Evolutionary conservation across 768 basidiomycete genomes (phyloP).

Genomic region (Arthromyces matolae): DNA sequence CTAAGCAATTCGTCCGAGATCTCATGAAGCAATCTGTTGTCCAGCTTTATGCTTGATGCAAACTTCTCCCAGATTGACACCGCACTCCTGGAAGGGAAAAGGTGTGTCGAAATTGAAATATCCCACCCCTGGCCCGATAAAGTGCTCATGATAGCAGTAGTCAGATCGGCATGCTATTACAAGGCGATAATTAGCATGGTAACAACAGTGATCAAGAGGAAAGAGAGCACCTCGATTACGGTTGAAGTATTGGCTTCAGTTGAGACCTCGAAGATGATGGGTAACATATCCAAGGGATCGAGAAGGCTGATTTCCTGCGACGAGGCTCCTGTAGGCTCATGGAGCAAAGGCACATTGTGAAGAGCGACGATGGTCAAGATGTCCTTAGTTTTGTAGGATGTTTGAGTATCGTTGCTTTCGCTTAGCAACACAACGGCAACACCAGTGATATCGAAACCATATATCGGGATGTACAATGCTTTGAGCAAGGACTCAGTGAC

Average conservation of each 20-base stretch:
- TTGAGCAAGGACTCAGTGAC: slow-evolving; percentile 53
- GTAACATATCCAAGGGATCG: slow-evolving; percentile 54
- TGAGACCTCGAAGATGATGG: slow-evolving; percentile 34
- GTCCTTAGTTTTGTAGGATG: slow-evolving; percentile 28
- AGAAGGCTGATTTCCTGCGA: slow-evolving; percentile 44
- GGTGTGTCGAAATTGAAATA: slow-evolving; percentile 17
- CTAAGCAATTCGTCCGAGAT: slow-evolving; percentile 47
- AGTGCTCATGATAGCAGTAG: slow-evolving; percentile 20
- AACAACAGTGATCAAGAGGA: not conserved
- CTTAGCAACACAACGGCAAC: slow-evolving; percentile 38
- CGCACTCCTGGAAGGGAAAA: slow-evolving; percentile 31
- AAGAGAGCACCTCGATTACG: slow-evolving; percentile 11
- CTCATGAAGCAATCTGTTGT: slow-evolving; percentile 30
- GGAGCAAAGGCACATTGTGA: slow-evolving; percentile 43
- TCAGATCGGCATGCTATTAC: slow-evolving; percentile 28
- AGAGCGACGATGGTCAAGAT: slow-evolving; percentile 48
- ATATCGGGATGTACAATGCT: slow-evolving; percentile 43
- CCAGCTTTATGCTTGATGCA: slow-evolving; percentile 32
- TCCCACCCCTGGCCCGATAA: slow-evolving; percentile 27
- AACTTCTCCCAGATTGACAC: slow-evolving; percentile 43
- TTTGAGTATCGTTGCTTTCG: slow-evolving; percentile 19
- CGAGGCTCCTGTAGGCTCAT: slow-evolving; percentile 26
- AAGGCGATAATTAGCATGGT: not conserved
- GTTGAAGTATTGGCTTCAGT: not conserved
- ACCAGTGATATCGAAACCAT: slow-evolving; percentile 32